Conservation (phyloP, 1,284 basidiomycete genomes). For the Cerioporus squamosus region DNA sequence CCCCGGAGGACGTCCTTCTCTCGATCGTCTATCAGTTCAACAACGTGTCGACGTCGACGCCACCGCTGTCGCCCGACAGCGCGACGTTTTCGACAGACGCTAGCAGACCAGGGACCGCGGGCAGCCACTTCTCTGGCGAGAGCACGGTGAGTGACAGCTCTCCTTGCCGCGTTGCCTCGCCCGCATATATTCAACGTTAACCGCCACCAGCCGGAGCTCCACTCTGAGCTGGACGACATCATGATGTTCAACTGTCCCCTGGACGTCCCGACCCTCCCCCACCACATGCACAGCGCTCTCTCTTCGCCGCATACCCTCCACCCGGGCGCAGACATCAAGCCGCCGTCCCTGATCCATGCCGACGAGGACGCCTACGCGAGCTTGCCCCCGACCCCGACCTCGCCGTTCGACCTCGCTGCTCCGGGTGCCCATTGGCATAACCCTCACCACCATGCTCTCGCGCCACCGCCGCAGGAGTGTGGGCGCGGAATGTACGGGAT, state of each 20-base stretch:
- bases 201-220: constrained; percentile 9
- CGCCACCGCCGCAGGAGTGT: constrained; percentile 8
- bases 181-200: background rate
- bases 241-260: constrained; percentile 26
- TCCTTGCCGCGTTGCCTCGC: background rate
- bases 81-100: constrained; percentile 22
- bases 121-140: constrained; percentile 28
- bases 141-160: constrained; percentile 27
- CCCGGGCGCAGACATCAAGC: constrained; percentile 15
- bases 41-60: constrained; percentile 21
- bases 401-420: constrained; percentile 32
- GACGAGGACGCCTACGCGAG: constrained; percentile 36
- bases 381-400: constrained; percentile 30
- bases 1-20: constrained; percentile 27
- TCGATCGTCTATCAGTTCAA: constrained; percentile 35
- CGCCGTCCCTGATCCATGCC: constrained; percentile 30
- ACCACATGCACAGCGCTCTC: background rate
- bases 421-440: constrained; percentile 12
- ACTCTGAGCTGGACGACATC: constrained; percentile 25
- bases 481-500: constrained; percentile 15
- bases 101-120: constrained; percentile 25
- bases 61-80: constrained; percentile 30
- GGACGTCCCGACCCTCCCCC: constrained; percentile 12
- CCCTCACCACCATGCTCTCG: background rate
- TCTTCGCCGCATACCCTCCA: constrained; percentile 3